Percentiles rank a stretch among this genome's conserved stretches.
phyloP scores from a whole-genome alignment of 192 early-diverging fungal genomes.

The Cetraspora pellucida region DNA sequence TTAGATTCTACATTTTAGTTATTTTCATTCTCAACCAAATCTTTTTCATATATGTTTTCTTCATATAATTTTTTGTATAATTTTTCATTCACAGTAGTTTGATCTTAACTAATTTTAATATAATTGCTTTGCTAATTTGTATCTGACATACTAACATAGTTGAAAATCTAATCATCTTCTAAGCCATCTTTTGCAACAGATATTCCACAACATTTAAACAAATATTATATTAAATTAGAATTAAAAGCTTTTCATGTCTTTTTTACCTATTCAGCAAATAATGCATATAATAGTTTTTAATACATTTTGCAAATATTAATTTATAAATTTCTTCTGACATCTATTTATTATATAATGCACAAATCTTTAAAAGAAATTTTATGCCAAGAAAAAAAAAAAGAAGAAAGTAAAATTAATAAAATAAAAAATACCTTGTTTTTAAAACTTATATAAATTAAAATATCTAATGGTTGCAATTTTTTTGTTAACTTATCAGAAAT shows the following conservation, averaged over 20 bases:
- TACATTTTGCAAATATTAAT: neutral
- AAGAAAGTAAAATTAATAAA: neutral
- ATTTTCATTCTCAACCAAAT: too few species aligned
- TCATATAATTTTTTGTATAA: neutral
- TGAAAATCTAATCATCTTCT: constrained; percentile 1
- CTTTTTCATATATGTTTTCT: neutral
- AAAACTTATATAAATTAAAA: constrained; percentile 2
- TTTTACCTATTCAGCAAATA: neutral
- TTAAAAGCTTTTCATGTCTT: neutral
- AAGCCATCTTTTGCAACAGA: neutral
- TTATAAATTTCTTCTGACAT: neutral
- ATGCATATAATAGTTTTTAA: too few species aligned
- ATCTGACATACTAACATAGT: constrained; percentile 11
- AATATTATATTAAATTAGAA: neutral
- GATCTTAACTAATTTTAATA: neutral
- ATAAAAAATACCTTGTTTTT: constrained; percentile 8
- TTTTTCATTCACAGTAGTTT: neutral
- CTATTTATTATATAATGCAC: neutral
- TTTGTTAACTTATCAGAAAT: constrained; percentile 2
- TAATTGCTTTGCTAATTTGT: neutral
- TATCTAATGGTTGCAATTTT: neutral
- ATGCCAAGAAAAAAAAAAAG: neutral
- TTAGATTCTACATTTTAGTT: neutral
- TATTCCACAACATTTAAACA: constrained; percentile 23
- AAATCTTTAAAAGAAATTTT: neutral